A percentile compares a stretch with the other conserved stretches of the same genome.
phyloP scores from a whole-genome alignment of 768 basidiomycete species.

The Tulasnella sp. region DNA sequence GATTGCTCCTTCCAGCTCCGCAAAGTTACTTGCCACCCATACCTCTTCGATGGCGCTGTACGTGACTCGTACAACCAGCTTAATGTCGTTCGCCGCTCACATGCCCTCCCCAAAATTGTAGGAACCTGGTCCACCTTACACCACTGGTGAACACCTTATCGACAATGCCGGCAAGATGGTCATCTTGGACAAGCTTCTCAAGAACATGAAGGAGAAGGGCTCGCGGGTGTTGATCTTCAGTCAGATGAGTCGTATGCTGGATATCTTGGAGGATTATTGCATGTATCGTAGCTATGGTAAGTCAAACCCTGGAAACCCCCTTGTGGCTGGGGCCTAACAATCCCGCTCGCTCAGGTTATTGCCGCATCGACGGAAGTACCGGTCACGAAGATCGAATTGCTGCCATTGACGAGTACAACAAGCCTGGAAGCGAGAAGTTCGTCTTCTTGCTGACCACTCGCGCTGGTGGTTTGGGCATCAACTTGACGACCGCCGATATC shows the following conservation, averaged over 20 bases:
- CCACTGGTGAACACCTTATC: conserved; percentile 93
- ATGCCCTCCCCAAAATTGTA: conserved; percentile 27
- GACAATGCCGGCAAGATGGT: conserved; percentile 96
- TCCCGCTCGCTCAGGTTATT: conserved; percentile 44
- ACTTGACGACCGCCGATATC: conserved; percentile 87
- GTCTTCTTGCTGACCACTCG: conserved; percentile 95
- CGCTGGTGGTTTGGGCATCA: conserved; percentile 95
- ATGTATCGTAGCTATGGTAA: conserved; percentile 80
- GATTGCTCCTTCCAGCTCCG: conserved; percentile 22
- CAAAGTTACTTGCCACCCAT: conserved; percentile 76
- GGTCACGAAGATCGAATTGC: conserved; percentile 93
- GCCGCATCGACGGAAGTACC: conserved; percentile 91
- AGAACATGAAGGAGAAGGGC: conserved; percentile 83
- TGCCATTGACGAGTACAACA: conserved; percentile 97
- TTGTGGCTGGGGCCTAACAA: not conserved
- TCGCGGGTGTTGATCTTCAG: conserved; percentile 95
- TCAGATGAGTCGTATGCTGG: conserved; percentile 98
- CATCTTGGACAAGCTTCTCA: conserved; percentile 88
- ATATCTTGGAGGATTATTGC: conserved; percentile 96
- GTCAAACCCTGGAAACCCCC: conserved; percentile 31
- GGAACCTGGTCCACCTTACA: conserved; percentile 98
- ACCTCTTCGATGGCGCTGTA: conserved; percentile 88
- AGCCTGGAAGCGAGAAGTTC: conserved; percentile 87
- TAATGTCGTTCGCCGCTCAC: not conserved
- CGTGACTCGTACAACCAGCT: conserved; percentile 24